Base-by-base conservation (phyloP, 495 filamentous ascomycete species). In the Neurospora sublineolata region DNA sequence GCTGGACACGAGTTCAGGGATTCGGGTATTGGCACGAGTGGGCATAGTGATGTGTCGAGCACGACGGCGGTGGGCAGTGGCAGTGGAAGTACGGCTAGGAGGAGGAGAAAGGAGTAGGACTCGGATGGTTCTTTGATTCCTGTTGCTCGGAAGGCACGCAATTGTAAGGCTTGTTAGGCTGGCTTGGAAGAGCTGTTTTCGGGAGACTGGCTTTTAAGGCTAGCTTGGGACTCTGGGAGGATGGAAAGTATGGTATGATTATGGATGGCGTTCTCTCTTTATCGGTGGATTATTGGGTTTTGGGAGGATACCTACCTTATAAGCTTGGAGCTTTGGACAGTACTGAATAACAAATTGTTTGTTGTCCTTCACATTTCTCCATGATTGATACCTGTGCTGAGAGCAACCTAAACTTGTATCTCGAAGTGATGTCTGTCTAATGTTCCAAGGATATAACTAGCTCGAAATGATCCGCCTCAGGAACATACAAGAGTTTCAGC, bases 1-100 rank as follows among this genome's bases (percentile, higher is more conserved):
- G 64, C 37, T 36, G 70, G 74, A 18, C 23, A 10, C 5, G 77
- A 73, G 18, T 73, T 70, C 74, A 75, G 71, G 40, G 87, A 86
- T 70, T 81, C 82, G 16, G 85, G 84, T 4, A 72, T 83, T 23
- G 86, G 85, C 4, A 86, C 84, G 6, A 82, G 85, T 68, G 85
- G 46, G 23, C 30, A 79, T 68, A 80, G 79, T 76, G 81, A 81
- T 39, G 77, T 76, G 16, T 75, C 72, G 36, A 74, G 72, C 20
- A 73, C 75, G 5, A 76, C 72, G 11, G 72, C 69, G 42, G 52
- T 64, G 52, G 52, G 52, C 1, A 64, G 52, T 64, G 52, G 52
- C 0, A 64, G 52, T 64, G 27, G 52, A 18, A 64, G 52, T 64
- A 18, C 52, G 52, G 52, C 52, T 8, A 64, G 76, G 40, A 76